A percentile compares a stretch with the other conserved stretches of the same genome.
Evolutionary conservation across 805 yeast genomes (phyloP).

Genomic region (Yamadazyma laniorum): DNA sequence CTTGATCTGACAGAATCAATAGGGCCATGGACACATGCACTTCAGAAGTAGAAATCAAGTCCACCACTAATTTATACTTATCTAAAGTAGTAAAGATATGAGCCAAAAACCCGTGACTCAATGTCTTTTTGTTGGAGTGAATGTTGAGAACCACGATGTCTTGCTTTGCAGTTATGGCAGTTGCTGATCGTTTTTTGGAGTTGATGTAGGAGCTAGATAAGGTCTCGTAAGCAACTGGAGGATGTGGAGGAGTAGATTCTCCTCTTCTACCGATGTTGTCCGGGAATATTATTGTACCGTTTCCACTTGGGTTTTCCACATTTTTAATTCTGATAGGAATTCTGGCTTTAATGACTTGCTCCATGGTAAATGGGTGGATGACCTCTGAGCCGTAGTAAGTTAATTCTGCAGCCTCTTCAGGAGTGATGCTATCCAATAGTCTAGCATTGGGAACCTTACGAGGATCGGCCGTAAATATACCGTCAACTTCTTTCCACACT

Average conservation of each 20-base stretch:
- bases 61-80: constrained; percentile 82
- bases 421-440: constrained; percentile 82
- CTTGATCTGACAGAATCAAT: constrained; percentile 68
- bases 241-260: constrained; percentile 91
- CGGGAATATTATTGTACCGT: constrained; percentile 92
- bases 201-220: constrained; percentile 33
- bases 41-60: constrained; percentile 93
- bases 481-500: constrained; percentile 99
- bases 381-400: constrained; percentile 98
- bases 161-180: constrained; percentile 94
- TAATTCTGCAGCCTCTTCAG: constrained; percentile 97
- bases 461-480: constrained; percentile 98
- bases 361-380: constrained; percentile 99
- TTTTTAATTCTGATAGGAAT: constrained; percentile 97
- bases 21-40: constrained; percentile 98
- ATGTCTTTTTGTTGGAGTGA: constrained; percentile 89
- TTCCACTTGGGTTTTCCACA: constrained; percentile 90
- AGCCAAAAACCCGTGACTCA: constrained; percentile 94
- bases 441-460: constrained; percentile 90
- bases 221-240: constrained; percentile 72
- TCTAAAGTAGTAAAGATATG: constrained; percentile 85
- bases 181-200: constrained; percentile 65
- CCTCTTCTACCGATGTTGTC: constrained; percentile 84
- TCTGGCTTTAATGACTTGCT: constrained; percentile 92
- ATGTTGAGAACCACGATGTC: constrained; percentile 89